Evolutionary conservation across 495 filamentous ascomycete species (phyloP).

Genomic region (Tuber indicum): DNA sequence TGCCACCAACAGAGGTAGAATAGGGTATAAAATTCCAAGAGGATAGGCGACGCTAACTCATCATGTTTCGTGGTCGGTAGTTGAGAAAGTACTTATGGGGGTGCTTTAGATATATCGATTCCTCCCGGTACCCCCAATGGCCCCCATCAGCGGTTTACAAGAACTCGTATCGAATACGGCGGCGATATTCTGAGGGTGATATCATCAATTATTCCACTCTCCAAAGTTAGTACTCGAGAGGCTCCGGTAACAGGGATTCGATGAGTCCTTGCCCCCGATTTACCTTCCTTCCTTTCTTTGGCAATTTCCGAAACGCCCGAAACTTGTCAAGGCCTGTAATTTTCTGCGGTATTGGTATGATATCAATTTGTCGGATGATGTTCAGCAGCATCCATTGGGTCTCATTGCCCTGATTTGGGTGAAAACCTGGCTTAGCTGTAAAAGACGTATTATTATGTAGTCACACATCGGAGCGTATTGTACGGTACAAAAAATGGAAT

Average conservation of each 20-base stretch:
- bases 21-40: background rate
- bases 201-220: background rate
- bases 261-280: background rate
- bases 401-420: background rate
- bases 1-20: background rate
- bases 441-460: background rate
- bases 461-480: background rate
- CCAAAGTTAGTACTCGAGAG: background rate
- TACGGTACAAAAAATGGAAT: background rate
- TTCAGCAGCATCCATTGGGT: background rate
- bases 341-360: background rate
- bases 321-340: background rate
- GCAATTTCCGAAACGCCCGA: background rate
- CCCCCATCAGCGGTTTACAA: background rate
- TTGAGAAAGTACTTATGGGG: background rate
- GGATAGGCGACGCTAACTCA: background rate
- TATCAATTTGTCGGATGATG: background rate
- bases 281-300: background rate
- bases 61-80: background rate
- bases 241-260: background rate
- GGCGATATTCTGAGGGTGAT: background rate
- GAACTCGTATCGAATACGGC: background rate
- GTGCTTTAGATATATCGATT: background rate
- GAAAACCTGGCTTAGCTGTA: background rate
- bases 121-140: background rate